Evolutionary conservation across 306 rosid genomes (phyloP).

Genomic region (Mimosa pudica): DNA sequence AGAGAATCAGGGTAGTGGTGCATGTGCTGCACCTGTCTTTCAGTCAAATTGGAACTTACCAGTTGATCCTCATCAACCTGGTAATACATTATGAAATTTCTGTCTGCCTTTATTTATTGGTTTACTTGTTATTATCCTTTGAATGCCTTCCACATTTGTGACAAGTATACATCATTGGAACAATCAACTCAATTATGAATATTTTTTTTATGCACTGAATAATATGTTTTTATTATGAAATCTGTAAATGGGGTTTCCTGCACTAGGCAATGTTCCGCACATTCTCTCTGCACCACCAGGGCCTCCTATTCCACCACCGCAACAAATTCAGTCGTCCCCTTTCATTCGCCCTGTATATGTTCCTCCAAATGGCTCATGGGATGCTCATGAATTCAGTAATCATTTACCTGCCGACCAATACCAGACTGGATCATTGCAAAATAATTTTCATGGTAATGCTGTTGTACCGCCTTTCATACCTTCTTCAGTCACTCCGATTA

Average conservation of each 20-base stretch:
- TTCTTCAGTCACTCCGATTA: slow-evolving; percentile 85
- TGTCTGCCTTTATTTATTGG: not conserved
- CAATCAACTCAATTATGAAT: slow-evolving; percentile 36
- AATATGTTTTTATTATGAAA: slow-evolving; percentile 41
- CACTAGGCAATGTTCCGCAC: slow-evolving; percentile 58
- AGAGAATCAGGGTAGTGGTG: slow-evolving; percentile 57
- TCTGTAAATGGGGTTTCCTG: slow-evolving; percentile 50
- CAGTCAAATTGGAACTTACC: slow-evolving; percentile 67
- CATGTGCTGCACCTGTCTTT: slow-evolving; percentile 56
- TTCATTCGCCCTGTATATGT: slow-evolving; percentile 62
- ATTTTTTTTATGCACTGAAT: slow-evolving; percentile 38
- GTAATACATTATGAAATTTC: slow-evolving; percentile 39
- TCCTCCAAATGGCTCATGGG: slow-evolving; percentile 88
- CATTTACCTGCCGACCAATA: slow-evolving; percentile 64
- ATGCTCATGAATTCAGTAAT: slow-evolving; percentile 63
- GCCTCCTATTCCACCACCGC: slow-evolving; percentile 74
- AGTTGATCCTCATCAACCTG: slow-evolving; percentile 75
- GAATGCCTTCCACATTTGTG: slow-evolving; percentile 17
- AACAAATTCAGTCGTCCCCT: slow-evolving; percentile 70
- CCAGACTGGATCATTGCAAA: slow-evolving; percentile 54
- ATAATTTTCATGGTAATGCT: slow-evolving; percentile 59
- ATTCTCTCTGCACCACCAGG: slow-evolving; percentile 55
- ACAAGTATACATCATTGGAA: slow-evolving; percentile 31
- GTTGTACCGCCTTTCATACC: slow-evolving; percentile 72
- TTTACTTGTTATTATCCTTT: not conserved